Evolutionary conservation across 83 land plant species (phyloP).

Genomic region (Picea engelmannii): DNA sequence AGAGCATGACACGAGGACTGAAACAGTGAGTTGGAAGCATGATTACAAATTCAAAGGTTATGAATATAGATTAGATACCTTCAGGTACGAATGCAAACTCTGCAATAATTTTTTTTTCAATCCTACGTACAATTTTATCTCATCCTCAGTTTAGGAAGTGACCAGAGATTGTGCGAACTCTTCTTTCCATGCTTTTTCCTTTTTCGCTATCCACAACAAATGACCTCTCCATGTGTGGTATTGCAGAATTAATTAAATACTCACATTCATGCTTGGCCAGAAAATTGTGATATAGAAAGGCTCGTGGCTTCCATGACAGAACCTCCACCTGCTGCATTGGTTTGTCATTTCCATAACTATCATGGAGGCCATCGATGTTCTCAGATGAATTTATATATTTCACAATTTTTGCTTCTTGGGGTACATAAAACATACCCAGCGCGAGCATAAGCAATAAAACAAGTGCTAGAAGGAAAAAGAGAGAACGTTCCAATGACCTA

Average conservation of each 20-base stretch:
- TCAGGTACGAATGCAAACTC: slow-evolving; percentile 37
- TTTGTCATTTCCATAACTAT: slow-evolving; percentile 2
- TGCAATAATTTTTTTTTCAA: slow-evolving; percentile 52
- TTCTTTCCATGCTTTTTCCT: slow-evolving; percentile 27
- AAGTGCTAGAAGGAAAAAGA: neutral
- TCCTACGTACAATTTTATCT: slow-evolving; percentile 32
- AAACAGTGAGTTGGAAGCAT: neutral
- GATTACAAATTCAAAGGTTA: neutral
- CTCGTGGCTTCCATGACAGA: slow-evolving; percentile 14
- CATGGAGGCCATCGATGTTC: neutral
- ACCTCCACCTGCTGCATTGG: slow-evolving; percentile 5
- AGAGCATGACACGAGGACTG: neutral
- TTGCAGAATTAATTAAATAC: slow-evolving; percentile 23
- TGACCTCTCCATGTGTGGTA: slow-evolving; percentile 26
- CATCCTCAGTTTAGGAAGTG: slow-evolving; percentile 41
- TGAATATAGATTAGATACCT: slow-evolving; percentile 21
- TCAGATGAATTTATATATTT: neutral
- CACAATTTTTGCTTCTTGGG: neutral
- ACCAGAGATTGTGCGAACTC: slow-evolving; percentile 61
- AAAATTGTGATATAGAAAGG: slow-evolving; percentile 16
- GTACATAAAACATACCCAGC: neutral
- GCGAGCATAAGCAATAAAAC: neutral
- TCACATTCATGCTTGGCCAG: slow-evolving; percentile 27
- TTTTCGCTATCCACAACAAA: slow-evolving; percentile 40
- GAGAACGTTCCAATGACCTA: neutral